Conservation (phyloP, 2,329 filamentous ascomycete species). For the Graphilbum sp. region DNA sequence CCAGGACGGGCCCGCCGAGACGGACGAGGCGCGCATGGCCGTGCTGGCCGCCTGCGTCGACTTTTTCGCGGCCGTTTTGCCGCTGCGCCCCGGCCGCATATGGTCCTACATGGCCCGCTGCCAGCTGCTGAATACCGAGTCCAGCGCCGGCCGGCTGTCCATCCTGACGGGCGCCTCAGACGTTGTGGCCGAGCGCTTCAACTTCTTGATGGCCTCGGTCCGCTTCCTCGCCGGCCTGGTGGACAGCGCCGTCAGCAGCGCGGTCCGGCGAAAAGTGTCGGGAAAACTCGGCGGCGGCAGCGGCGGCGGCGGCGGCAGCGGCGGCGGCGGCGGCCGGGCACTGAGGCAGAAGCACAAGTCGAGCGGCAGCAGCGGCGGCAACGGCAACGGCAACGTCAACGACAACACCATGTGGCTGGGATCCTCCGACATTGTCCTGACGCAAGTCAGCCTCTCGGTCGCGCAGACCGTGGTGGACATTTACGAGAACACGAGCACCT, state of each 20-base stretch:
- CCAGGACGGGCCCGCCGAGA: slow-evolving; percentile 37
- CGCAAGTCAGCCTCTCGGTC: slow-evolving; percentile 54
- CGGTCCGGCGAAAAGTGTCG: slow-evolving; percentile 45
- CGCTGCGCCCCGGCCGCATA: slow-evolving; percentile 63
- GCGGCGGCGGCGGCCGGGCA: background rate
- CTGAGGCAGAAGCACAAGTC: too few relatives aligned
- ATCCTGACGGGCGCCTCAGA: slow-evolving; percentile 72
- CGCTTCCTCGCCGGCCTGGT: slow-evolving; percentile 60
- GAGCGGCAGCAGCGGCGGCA: slow-evolving; percentile 21
- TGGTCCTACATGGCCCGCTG: slow-evolving; percentile 84
- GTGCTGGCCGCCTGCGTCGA: slow-evolving; percentile 57
- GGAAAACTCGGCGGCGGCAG: slow-evolving; percentile 24
- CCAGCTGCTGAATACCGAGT: slow-evolving; percentile 60
- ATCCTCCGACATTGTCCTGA: slow-evolving; percentile 62
- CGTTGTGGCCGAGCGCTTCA: slow-evolving; percentile 57
- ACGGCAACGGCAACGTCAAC: background rate
- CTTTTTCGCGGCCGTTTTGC: slow-evolving; percentile 59
- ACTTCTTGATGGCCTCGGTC: slow-evolving; percentile 59
- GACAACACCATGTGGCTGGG: slow-evolving; percentile 42
- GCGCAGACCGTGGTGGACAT: slow-evolving; percentile 65
- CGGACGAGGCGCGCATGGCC: slow-evolving; percentile 49
- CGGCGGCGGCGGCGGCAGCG: slow-evolving; percentile 21
- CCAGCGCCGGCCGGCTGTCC: slow-evolving; percentile 59
- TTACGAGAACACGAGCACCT: slow-evolving; percentile 71
- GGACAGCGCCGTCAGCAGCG: slow-evolving; percentile 55